Evolutionary conservation across 1,284 basidiomycete genomes (phyloP), one percentile per base, ranked within the genome.

Genomic region (Singerocomus inundabilis): DNA sequence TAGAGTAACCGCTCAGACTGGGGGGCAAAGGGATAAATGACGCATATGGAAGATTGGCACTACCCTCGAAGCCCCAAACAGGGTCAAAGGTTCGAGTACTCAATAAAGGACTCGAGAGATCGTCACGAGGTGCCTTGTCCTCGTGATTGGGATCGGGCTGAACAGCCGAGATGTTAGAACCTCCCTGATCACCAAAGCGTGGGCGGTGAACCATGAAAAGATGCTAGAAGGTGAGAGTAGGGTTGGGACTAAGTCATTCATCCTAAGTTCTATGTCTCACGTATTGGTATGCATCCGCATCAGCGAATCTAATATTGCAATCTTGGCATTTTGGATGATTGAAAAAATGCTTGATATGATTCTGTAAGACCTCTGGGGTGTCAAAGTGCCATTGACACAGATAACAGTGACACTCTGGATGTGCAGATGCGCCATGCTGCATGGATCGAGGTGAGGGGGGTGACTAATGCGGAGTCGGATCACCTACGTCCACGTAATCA

Each of bases 301-400:
- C 67, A 21, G 54, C 33, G 46, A 69, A 67, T 49, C 65, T 62
- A 39, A 58, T 25, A 15, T 57, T 45, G 25, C 68, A 67, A 32
- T 54, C 56, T 40, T 53, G 49, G 16, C 65, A 67, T 46, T 61
- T 59, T 4, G 65, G 65, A 49, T 67, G 67, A 40, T 58, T 68
- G 38, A 56, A 63, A 35, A 67, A 70, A 34, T 70, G 66, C 11
- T 43, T 64, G 51, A 66, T 66, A 38, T 67, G 68, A 42, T 60
- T 66, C 12, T 57, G 64, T 33, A 70, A 46, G 35, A 56, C 39
- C 15, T 62, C 53, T 5, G 62, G 49, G 11, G 55, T 56, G 33
- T 67, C 67, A 48, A 67, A 70, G 41, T 70, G 66, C 68, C 68
- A 67, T 18, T 67, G 68, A 41, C 65, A 67, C 18, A 66, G 34